A percentile compares a stretch with the other conserved stretches of the same genome.
phyloP scores from a whole-genome alignment of 2,329 filamentous ascomycete genomes.

The Fusarium xyrophilum region DNA sequence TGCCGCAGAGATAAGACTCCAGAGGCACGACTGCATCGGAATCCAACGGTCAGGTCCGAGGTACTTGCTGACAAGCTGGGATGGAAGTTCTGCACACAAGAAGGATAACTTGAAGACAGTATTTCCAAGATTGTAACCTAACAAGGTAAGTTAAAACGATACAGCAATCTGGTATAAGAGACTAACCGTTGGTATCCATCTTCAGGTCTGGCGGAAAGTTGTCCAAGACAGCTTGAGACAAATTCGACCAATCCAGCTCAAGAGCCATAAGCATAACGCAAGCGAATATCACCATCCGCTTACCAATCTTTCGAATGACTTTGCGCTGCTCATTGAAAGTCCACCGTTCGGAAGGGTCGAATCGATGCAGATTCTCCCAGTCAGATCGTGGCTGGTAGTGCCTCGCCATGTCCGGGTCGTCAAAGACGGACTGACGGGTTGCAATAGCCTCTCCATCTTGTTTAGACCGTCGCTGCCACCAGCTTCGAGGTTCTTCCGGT shows the following conservation, averaged over 20 bases:
- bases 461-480: neutral
- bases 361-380: conserved; percentile 55
- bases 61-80: neutral
- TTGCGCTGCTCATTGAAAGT: conserved; percentile 38
- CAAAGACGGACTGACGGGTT: conserved; percentile 46
- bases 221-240: conserved; percentile 56
- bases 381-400: conserved; percentile 33
- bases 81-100: neutral
- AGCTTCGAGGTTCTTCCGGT: neutral
- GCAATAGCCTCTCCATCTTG: conserved; percentile 37
- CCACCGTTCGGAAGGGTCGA: conserved; percentile 54
- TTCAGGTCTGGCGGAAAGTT: conserved; percentile 48
- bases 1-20: neutral
- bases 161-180: rapidly evolving
- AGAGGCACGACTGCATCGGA: neutral
- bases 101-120: neutral
- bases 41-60: neutral
- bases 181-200: neutral
- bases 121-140: neutral
- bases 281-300: conserved; percentile 54
- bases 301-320: conserved; percentile 21
- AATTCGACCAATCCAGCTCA: conserved; percentile 52
- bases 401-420: neutral
- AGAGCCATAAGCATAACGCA: conserved; percentile 53
- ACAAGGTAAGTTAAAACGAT: rapidly evolving